Evolutionary conservation across 2,329 filamentous ascomycete genomes (phyloP).

Genomic region (Neonectria magnoliae): DNA sequence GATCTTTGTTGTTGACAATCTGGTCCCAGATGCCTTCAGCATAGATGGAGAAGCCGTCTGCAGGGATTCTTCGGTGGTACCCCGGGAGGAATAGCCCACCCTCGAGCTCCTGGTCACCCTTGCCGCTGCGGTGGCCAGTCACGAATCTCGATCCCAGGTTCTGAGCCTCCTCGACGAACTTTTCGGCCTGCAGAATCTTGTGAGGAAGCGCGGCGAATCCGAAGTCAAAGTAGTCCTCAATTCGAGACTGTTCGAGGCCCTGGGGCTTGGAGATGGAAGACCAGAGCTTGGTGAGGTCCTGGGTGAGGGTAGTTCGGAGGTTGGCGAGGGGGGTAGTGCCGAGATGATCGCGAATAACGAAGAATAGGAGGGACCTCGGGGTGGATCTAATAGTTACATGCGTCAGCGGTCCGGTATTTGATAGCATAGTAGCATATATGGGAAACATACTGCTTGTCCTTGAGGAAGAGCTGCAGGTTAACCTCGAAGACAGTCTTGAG

Average conservation of each 20-base stretch:
- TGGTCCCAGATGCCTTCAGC: conserved; percentile 97
- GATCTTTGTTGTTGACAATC: conserved; percentile 98
- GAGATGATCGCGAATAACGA: conserved; percentile 97
- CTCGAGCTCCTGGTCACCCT: conserved; percentile 76
- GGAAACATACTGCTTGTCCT: conserved; percentile 82
- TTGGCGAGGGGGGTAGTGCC: conserved; percentile 91
- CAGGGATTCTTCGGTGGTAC: conserved; percentile 94
- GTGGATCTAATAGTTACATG: conserved; percentile 68
- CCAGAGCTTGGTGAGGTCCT: conserved; percentile 94
- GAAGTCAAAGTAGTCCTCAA: conserved; percentile 99
- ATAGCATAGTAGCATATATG: conserved; percentile 2
- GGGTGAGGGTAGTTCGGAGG: conserved; percentile 87
- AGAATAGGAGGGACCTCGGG: conserved; percentile 92
- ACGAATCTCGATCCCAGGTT: conserved; percentile 85
- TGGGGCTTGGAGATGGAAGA: conserved; percentile 88
- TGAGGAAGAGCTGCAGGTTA: conserved; percentile 95
- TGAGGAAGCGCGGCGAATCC: conserved; percentile 95
- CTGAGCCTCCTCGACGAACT: conserved; percentile 83
- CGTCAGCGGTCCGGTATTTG: conserved; percentile 32
- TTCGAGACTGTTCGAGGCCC: conserved; percentile 86
- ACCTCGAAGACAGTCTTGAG: conserved; percentile 99
- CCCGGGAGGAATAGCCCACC: conserved; percentile 90
- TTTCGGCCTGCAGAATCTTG: conserved; percentile 94
- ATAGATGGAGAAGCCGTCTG: conserved; percentile 95
- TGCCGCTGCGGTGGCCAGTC: conserved; percentile 78